These are phyloP conservation scores for Pseudogymnoascus pannorum DNA, from an alignment of 2,329 filamentous ascomycete species.

Conservation along the genomic window DNA sequence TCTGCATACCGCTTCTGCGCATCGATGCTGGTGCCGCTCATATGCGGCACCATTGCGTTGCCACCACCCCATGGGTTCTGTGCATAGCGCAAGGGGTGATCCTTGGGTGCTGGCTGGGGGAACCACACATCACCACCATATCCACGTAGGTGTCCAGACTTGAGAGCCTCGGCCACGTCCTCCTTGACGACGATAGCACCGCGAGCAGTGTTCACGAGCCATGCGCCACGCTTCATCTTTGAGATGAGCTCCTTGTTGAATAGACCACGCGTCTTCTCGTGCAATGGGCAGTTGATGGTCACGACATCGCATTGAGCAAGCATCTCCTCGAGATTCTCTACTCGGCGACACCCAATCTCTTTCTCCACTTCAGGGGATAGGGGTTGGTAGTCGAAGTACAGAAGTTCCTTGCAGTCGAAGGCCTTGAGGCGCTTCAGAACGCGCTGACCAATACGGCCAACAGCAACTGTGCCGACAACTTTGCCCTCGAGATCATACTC, in stretches of 20 bases:
- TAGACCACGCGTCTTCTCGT: constrained; percentile 92
- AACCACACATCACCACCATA: constrained; percentile 93
- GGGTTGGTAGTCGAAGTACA: constrained; percentile 99
- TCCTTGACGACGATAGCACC: constrained; percentile 99
- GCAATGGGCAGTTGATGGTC: constrained; percentile 98
- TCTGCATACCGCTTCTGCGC: constrained; percentile 88
- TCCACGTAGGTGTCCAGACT: constrained; percentile 81
- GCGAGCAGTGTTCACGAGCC: constrained; percentile 97
- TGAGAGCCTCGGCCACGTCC: constrained; percentile 89
- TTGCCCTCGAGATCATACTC: constrained; percentile 97
- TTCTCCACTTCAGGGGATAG: constrained; percentile 77
- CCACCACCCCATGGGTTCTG: constrained; percentile 94
- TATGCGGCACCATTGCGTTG: constrained; percentile 98
- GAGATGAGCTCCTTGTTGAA: constrained; percentile 98
- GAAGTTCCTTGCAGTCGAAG: constrained; percentile 98
- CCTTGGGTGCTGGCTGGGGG: constrained; percentile 90
- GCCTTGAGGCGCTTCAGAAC: constrained; percentile 91
- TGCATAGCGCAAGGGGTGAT: constrained; percentile 86
- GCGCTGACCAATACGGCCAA: constrained; percentile 96
- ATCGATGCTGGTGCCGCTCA: constrained; percentile 98
- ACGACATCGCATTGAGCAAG: constrained; percentile 90
- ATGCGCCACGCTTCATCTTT: constrained; percentile 97
- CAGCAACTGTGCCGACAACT: constrained; percentile 94
- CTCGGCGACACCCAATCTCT: constrained; percentile 90
- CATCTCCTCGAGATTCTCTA: constrained; percentile 88